phyloP scores from a whole-genome alignment of 805 yeast genomes.

The Saccharomycopsis oosterbeekiorum region DNA sequence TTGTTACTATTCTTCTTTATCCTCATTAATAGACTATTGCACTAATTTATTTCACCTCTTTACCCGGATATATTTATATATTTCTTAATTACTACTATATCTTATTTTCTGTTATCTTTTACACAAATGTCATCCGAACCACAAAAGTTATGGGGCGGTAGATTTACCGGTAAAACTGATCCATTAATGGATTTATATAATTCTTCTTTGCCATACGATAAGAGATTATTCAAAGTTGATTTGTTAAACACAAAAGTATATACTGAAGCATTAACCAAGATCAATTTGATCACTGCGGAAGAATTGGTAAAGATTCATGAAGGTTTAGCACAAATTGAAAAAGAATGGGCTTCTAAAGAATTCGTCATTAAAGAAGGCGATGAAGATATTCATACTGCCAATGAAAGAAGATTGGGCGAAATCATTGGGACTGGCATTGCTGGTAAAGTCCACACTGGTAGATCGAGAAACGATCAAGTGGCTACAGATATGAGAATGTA shows the following conservation, averaged over 20 bases:
- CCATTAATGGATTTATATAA: constrained; percentile 97
- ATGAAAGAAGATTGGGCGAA: constrained; percentile 96
- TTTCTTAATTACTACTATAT: background rate
- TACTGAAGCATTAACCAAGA: constrained; percentile 74
- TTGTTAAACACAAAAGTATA: constrained; percentile 89
- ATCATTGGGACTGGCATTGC: constrained; percentile 87
- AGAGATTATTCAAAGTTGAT: constrained; percentile 91
- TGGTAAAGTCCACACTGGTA: constrained; percentile 98
- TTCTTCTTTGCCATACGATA: constrained; percentile 93
- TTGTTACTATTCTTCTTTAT: no score
- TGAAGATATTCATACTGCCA: constrained; percentile 98
- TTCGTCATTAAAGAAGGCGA: constrained; percentile 81
- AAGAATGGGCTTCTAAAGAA: constrained; percentile 67
- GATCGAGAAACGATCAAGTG: constrained; percentile 97
- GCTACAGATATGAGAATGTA: constrained; percentile 98
- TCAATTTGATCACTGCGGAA: constrained; percentile 60
- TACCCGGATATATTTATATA: no score
- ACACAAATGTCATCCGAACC: background rate
- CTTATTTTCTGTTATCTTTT: background rate
- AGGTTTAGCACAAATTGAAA: constrained; percentile 61
- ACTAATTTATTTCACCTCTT: no score
- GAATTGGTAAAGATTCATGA: constrained; percentile 76
- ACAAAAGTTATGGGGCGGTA: constrained; percentile 88
- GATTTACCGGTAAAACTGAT: constrained; percentile 94
- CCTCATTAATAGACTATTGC: no score